Evolutionary conservation across 768 basidiomycete species (phyloP).

Genomic region (Pulveroboletus sp.): DNA sequence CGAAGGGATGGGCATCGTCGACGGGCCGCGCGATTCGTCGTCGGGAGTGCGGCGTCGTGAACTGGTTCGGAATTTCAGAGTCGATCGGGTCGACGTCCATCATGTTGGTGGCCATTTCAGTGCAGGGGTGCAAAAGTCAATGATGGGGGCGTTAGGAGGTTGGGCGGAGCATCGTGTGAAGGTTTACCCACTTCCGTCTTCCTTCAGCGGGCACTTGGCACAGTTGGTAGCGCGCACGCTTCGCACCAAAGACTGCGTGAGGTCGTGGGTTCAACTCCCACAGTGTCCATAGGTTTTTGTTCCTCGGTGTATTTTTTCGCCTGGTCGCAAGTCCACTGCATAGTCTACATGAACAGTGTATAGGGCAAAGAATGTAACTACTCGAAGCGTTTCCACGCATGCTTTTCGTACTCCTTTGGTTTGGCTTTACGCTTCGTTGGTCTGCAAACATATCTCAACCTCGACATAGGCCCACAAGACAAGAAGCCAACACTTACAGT

Average conservation of each 20-base stretch:
- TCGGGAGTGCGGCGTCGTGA: conserved; percentile 7
- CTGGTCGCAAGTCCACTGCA: no score
- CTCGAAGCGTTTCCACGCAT: conserved; percentile 76
- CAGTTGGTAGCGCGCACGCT: conserved; percentile 63
- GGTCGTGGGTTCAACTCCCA: conserved; percentile 60
- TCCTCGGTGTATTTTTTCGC: background rate
- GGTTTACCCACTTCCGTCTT: no score
- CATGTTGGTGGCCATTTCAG: conserved; percentile 4
- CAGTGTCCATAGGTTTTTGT: conserved; percentile 23
- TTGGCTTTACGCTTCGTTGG: conserved; percentile 38
- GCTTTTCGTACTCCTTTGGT: conserved; percentile 70
- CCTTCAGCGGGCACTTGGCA: conserved; percentile 60
- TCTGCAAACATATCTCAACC: conserved; percentile 12
- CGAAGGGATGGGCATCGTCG: conserved; percentile 83
- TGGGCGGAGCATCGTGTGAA: background rate
- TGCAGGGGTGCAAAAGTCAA: no score
- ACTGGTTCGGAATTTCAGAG: conserved; percentile 19
- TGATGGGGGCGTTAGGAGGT: conserved; percentile 2
- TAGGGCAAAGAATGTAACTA: conserved; percentile 2
- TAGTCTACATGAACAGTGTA: no score
- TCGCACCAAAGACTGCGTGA: conserved; percentile 49
- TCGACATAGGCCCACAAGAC: background rate
- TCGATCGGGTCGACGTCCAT: conserved; percentile 33
- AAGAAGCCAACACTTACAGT: conserved; percentile 46
- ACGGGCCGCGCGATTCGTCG: conserved; percentile 42